Conservation (phyloP, 768 basidiomycete species). For the Grammothele lineata region DNA sequence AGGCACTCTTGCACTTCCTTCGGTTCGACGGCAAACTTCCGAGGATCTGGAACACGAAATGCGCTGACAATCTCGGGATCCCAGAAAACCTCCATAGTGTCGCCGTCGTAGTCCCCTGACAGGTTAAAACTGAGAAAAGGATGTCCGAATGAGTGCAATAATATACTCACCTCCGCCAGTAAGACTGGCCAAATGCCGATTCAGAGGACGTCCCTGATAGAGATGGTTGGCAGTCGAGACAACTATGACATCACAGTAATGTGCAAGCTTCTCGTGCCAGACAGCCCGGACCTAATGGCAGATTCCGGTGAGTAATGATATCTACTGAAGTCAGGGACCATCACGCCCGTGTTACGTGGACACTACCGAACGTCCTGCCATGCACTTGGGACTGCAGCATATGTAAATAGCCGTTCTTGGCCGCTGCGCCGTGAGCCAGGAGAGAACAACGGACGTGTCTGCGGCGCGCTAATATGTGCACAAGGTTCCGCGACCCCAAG, state of each 20-base stretch:
- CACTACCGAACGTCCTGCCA: too few relatives aligned
- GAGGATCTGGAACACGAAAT: slow-evolving; percentile 50
- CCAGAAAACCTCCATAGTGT: slow-evolving; percentile 56
- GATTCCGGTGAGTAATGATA: too few relatives aligned
- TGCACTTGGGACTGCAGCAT: too few relatives aligned
- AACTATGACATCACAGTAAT: slow-evolving; percentile 53
- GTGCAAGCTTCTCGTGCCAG: slow-evolving; percentile 41
- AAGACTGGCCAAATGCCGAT: slow-evolving; percentile 52
- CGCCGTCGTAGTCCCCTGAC: slow-evolving; percentile 70
- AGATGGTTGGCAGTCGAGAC: slow-evolving; percentile 29
- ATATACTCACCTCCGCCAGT: slow-evolving; percentile 52
- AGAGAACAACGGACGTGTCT: too few relatives aligned
- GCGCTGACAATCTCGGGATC: slow-evolving; percentile 47
- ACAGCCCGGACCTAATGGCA: slow-evolving; percentile 52
- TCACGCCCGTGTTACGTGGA: too few relatives aligned
- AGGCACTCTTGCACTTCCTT: slow-evolving; percentile 38
- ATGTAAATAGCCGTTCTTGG: too few relatives aligned
- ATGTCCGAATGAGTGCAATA: too few relatives aligned
- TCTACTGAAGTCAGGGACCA: too few relatives aligned
- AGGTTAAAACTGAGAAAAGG: too few relatives aligned
- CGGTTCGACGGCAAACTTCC: slow-evolving; percentile 46
- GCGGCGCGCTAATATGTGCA: too few relatives aligned
- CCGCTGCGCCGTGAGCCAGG: too few relatives aligned
- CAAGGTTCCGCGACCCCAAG: too few relatives aligned
- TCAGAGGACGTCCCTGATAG: slow-evolving; percentile 7